Evolutionary conservation across 1,284 basidiomycete genomes (phyloP), one percentile per base, ranked within the genome.

Genomic region (Irpex rosettiformis): DNA sequence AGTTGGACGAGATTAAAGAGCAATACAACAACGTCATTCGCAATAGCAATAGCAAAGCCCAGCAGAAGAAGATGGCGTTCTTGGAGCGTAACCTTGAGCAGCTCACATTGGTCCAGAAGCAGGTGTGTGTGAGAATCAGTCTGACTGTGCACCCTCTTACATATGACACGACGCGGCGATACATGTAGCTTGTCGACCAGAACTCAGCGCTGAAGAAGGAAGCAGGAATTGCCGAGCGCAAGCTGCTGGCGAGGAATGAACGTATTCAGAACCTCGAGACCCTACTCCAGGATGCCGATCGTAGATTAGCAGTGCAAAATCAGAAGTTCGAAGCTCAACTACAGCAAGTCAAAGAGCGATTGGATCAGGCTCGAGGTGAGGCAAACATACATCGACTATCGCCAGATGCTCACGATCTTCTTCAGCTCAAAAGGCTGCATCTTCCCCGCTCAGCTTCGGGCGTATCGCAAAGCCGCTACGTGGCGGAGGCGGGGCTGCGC

Each of bases 31-130:
- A 97, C 68, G 94, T 99, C 56, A 94, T 98, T 65, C 89, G 95
- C 62, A 96, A 96, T 70, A 96, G 95, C 77, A 98, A 98, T 74
- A 94, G 92, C 74, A 95, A 97, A 73, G 92, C 96, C 3, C 97
- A 99, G 71, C 95, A 98, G 78, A 96, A 96, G 85, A 98, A 98
- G 84, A 97, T 99, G 92, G 93, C 94, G 28, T 96, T 98, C 83
- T 76, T 99, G 59, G 96, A 98, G 72, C 91, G 96, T 63, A 99
- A 99, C 72, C 79, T 99, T 56, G 96, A 99, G 72, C 94, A 98
- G 69, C 79, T 99, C 65, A 96, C 94, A 47, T 77, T 93, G 58
- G 96, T 99, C 33, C 97, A 99, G 82, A 98, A 98, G 76, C 95
- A 98, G 86, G 94, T 88, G 61, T 54, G 77, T 66, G 47, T 30